phyloP scores from a whole-genome alignment of 2,329 filamentous ascomycete genomes.

The Zelopaecilomyces penicillatus region DNA sequence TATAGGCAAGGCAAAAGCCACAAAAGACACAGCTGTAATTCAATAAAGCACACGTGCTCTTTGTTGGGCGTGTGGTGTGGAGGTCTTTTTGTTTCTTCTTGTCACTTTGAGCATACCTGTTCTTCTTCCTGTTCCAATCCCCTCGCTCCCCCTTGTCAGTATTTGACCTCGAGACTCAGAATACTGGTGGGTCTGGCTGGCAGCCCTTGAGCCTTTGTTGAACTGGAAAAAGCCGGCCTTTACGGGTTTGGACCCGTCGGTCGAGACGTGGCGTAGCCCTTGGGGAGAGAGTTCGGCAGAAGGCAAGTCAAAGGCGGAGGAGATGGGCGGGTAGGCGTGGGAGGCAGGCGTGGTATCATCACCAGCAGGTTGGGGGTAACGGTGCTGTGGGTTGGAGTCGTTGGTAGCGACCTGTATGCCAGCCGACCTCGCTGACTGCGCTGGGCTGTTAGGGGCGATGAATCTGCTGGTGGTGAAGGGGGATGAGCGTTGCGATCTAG shows the following conservation, averaged over 20 bases:
- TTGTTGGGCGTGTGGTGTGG: not conserved
- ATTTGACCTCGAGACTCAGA: conserved; percentile 28
- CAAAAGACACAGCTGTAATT: not conserved
- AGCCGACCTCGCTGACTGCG: conserved; percentile 13
- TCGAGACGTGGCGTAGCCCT: conserved; percentile 17
- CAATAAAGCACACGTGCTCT: not conserved
- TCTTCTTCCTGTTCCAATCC: conserved; percentile 19
- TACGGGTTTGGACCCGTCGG: conserved; percentile 34
- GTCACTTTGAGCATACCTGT: conserved; percentile 22
- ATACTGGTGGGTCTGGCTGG: conserved; percentile 27
- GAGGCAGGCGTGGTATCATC: conserved; percentile 11
- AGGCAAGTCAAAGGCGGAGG: conserved; percentile 18
- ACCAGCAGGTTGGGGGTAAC: conserved; percentile 17
- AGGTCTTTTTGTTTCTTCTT: not conserved
- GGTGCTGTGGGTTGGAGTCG: conserved; percentile 14
- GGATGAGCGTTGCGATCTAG: conserved; percentile 37
- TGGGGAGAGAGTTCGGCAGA: conserved; percentile 14
- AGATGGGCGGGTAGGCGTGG: conserved; percentile 17
- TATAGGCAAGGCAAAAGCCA: not conserved
- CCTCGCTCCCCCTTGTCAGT: conserved; percentile 29
- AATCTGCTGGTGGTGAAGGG: conserved; percentile 35
- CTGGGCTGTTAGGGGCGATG: conserved; percentile 23
- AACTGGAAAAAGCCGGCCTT: conserved; percentile 46
- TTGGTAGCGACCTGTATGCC: conserved; percentile 8
- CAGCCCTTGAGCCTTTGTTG: conserved; percentile 36